Evolutionary conservation across 495 filamentous ascomycete genomes (phyloP), one percentile per base, ranked within the genome.

Genomic region (Trichocladium antarcticum): DNA sequence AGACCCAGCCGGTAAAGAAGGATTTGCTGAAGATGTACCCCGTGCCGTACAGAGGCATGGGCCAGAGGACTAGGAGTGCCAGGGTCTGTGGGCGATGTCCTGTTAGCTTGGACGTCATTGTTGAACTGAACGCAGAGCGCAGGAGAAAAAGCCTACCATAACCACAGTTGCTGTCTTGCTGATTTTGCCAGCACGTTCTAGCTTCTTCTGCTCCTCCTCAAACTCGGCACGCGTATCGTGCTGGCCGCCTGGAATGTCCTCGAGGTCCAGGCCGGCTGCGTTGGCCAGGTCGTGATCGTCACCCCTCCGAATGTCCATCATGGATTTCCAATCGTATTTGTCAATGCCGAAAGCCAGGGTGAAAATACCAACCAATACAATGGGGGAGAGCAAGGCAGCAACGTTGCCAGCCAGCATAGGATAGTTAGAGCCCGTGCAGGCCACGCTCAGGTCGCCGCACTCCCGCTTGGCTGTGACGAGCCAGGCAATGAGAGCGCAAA

Each of bases 1-100:
- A 70, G 15, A 94, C 80, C 89, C 89, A 95, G 29, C 89, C 89
- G 2, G 87, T 89, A 68, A 95, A 95, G 72, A 95, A 95, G 38
- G 76, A 74, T 70, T 87, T 89, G 62, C 79, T 84, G 70, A 95
- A 95, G 32, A 95, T 76, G 59, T 97, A 97, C 17, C 77, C 78
- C 6, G 74, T 73, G 7, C 87, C 90, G 60, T 93, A 97, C 80
- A 97, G 79, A 1, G 90, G 90, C 74, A 95, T 92, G 8, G 90
- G 90, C 90, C 90, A 97, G 40, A 95, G 75, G 17, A 97, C 73
- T 2, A 97, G 65, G 45, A 97, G 67, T 7, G 78, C 75, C 0
- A 95, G 50, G 0, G 89, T 88, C 71, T 67, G 35, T 5, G 19
- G 9, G 2, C 0, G 6, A 0, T 14, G 17, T 38, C 45, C 53